Percentiles rank a stretch among this genome's conserved stretches.
Conservation (phyloP, 345 rosid species). For the Melaleuca alternifolia region DNA sequence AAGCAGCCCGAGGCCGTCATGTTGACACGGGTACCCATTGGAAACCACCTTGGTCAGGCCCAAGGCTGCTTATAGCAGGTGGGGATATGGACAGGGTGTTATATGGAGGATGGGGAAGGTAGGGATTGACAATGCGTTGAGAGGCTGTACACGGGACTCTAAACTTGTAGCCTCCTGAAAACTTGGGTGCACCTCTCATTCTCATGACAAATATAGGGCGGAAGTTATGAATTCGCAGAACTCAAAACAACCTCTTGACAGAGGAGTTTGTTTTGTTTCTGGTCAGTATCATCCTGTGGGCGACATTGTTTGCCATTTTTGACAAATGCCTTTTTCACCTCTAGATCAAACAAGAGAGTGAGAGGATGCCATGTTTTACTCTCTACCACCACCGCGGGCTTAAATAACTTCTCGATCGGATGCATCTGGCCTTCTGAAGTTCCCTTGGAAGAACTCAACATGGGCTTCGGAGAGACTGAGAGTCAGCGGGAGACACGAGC, state of each 20-base stretch:
- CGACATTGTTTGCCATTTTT: neutral
- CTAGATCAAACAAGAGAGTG: neutral
- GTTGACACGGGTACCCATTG: slow-evolving; percentile 22
- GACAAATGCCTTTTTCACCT: neutral
- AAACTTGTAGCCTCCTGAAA: neutral
- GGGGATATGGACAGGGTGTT: neutral
- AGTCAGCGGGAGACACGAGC: neutral
- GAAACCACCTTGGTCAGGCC: slow-evolving; percentile 51
- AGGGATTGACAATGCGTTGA: neutral
- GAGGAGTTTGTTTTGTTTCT: neutral
- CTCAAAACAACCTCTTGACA: neutral
- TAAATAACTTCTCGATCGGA: neutral
- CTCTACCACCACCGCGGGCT: neutral
- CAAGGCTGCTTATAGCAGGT: slow-evolving; percentile 57
- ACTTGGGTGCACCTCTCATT: neutral
- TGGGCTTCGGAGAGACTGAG: neutral
- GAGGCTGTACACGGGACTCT: neutral
- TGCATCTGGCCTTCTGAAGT: neutral
- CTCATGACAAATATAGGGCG: slow-evolving; percentile 1
- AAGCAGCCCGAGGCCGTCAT: slow-evolving; percentile 48
- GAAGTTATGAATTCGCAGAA: neutral
- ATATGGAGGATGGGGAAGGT: slow-evolving; percentile 2
- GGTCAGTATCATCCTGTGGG: neutral
- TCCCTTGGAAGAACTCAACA: neutral
- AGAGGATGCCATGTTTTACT: neutral